phyloP scores from a whole-genome alignment of 108 stramenopile genomes.

The Discostella pseudostelligera region DNA sequence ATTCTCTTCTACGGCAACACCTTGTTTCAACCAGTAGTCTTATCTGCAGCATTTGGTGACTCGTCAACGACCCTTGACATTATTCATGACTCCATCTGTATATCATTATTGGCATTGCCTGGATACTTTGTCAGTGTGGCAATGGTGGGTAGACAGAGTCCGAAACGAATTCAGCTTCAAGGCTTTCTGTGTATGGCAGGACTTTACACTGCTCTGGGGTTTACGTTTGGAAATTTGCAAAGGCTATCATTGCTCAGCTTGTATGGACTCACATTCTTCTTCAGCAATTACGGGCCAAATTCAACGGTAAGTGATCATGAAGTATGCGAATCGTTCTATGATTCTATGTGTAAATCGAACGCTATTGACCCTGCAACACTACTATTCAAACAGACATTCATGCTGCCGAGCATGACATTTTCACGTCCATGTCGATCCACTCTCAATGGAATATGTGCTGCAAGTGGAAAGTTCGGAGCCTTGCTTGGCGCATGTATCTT shows the following conservation, averaged over 20 bases:
- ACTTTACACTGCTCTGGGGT: conserved; percentile 72
- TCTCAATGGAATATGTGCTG: conserved; percentile 86
- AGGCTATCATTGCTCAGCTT: conserved; percentile 48
- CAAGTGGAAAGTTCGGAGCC: conserved; percentile 81
- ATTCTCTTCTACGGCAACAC: conserved; percentile 89
- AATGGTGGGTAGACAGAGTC: conserved; percentile 74
- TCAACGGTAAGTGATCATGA: conserved; percentile 64
- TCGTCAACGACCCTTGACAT: conserved; percentile 34
- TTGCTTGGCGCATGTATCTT: conserved; percentile 53
- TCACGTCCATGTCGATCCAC: conserved; percentile 70
- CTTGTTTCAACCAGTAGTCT: conserved; percentile 82
- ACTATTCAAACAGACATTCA: conserved; percentile 42
- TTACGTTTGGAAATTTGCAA: conserved; percentile 54
- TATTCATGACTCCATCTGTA: conserved; percentile 42
- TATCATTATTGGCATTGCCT: conserved; percentile 51
- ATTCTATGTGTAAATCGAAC: not conserved
- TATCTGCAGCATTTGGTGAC: conserved; percentile 80
- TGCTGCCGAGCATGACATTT: conserved; percentile 75
- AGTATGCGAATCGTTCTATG: not conserved
- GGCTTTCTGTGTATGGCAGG: conserved; percentile 78
- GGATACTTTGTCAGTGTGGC: conserved; percentile 67
- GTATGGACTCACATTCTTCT: conserved; percentile 87
- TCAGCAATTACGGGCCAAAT: conserved; percentile 88
- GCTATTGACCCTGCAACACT: not conserved
- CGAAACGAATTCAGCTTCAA: conserved; percentile 78